phyloP scores from a whole-genome alignment of 2,329 filamentous ascomycete genomes.

The Hypomyces perniciosus region DNA sequence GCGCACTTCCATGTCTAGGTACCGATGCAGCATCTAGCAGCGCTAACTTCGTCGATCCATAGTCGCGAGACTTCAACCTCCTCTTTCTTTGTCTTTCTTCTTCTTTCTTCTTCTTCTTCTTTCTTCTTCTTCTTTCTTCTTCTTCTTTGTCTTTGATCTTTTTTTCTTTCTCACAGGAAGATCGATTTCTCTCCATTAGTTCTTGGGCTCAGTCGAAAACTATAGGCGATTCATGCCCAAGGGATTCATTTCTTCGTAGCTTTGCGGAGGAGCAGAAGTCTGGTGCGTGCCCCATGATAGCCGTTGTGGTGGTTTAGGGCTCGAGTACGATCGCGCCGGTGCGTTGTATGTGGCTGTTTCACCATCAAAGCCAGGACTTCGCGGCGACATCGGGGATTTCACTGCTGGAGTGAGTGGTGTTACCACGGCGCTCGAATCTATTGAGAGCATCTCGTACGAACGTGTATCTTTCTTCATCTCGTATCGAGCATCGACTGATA shows the following conservation, averaged over 20 bases:
- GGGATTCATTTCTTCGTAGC: slow-evolving; percentile 43
- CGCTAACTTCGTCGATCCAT: not conserved
- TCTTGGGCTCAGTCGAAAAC: not conserved
- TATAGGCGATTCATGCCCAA: slow-evolving; percentile 52
- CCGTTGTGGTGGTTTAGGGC: slow-evolving; percentile 42
- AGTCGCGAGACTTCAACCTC: not conserved
- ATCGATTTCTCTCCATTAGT: not conserved
- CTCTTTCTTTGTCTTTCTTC: not conserved
- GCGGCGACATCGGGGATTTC: slow-evolving; percentile 34
- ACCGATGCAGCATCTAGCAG: slow-evolving; percentile 3
- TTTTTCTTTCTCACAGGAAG: not conserved
- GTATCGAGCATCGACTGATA: slow-evolving; percentile 72
- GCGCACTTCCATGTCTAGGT: slow-evolving; percentile 1
- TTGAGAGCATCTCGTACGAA: slow-evolving; percentile 76
- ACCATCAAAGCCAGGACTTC: slow-evolving; percentile 52
- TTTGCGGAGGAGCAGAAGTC: slow-evolving; percentile 30
- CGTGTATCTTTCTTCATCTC: slow-evolving; percentile 57
- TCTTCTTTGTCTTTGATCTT: slow-evolving; percentile 4
- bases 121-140: not conserved
- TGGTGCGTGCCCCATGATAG: slow-evolving; percentile 37
- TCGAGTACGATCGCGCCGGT: slow-evolving; percentile 51
- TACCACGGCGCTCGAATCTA: slow-evolving; percentile 48
- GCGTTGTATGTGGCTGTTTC: slow-evolving; percentile 49
- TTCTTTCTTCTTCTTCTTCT: not conserved
- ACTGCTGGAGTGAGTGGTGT: slow-evolving; percentile 42